Base-by-base conservation (phyloP, 106 monocot genomes). In the Allium sativum region DNA sequence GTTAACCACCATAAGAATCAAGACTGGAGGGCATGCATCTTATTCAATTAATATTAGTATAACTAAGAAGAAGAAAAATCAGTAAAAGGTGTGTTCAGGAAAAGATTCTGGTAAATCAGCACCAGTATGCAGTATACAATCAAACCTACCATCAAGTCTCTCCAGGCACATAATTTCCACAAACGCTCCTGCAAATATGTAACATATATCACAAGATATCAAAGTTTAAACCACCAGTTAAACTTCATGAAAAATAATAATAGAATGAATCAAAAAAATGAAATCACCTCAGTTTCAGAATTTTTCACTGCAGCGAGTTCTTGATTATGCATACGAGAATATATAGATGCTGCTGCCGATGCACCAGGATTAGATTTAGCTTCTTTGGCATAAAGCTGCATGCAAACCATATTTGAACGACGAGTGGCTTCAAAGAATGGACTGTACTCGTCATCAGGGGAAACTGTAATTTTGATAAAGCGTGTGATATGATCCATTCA, bases 371-470 rank as follows among this genome's bases (percentile, higher is more conserved):
- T 68, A 58, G 68, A 65, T 64, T 90, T 86, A 56, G 64, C 74
- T 14, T 90, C 90, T 76, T 96, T 96, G 7, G 59, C 59, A 84
- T 96, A 96, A 61, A 96, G 82, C 80, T 90, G 95, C 77, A 87
- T 48, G 70, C 95, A 96, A 10, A 79, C 65, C 69, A 64, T 77
- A 65, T 90, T 96, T 67, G 95, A 87, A 12, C 87, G 87, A 12
- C 66, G 76, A 44, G 65, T 80, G 62, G 90, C 82, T 84, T 96
- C 95, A 41, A 69, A 70, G 64, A 87, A 72, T 79, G 72, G 81
- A 72, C 83, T 72, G 18, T 72, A 66, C 73, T 82, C 65, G 64
- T 84, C 88, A 73, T 72, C 82, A 53, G 74, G 55, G 76, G 50
- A 79, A 74, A 76, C 77, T 82, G 88, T 85, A 60, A 42, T 66